Evolutionary conservation across 345 rosid species (phyloP), one percentile per base, ranked within the genome.

Genomic region (Iberis pinnata): DNA sequence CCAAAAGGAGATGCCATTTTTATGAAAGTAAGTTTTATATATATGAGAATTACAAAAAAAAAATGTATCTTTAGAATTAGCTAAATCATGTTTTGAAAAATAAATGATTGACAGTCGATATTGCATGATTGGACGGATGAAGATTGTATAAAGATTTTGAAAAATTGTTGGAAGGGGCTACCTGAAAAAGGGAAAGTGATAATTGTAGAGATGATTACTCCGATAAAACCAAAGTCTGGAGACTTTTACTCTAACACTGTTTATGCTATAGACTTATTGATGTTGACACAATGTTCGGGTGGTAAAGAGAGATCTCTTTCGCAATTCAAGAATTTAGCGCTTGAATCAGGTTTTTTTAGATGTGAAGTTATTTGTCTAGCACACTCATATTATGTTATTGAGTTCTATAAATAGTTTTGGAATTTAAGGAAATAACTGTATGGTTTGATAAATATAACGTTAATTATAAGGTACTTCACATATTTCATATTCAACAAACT

Each of bases 81-180:
- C 3, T 22, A 22, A 22, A 2, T 22, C 6, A n/a, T n/a, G 3
- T 22, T 22, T 22, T 22, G 6, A 6, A 22, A 22, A 22, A 22
- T 22, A 22, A n/a, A n/a, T n/a, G 6, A 22, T 2, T 22, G 25
- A 22, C 25, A 22, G 25, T 22, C 4, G 72, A 68, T 76, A 24
- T 45, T 76, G 6, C 78, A 70, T 47, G 74, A 35, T 25, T 73
- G 77, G 80, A 61, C 61, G 15, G 78, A 76, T 14, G 73, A 70
- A 29, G 49, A 42, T 37, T 78, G 82, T 70, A 17, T 53, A 48
- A 71, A 64, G 29, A 43, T 75, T 56, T 66, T 82, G 4, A 67
- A 54, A 22, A 81, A 77, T 18, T 76, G 84, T 19, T 61, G 60
- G 58, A 70, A 71, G 36, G 65, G 75, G 36, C 47, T 76, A 4